Base-by-base conservation (phyloP, 495 filamentous ascomycete species). In the Staphylotrichum tortipilum region DNA sequence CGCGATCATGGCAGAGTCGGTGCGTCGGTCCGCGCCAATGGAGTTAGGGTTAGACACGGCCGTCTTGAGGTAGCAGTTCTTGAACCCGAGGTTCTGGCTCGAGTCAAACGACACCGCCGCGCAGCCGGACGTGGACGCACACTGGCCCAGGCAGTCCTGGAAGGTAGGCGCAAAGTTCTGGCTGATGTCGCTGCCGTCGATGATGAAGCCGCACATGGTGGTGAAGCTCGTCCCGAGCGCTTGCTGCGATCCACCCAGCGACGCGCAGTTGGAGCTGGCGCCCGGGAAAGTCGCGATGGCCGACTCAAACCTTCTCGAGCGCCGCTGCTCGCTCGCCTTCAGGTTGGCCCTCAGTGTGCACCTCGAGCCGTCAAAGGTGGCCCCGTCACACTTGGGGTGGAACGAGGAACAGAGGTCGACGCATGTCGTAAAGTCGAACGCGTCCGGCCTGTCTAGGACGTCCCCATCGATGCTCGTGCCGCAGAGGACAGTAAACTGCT, bases 41-140 rank as follows among this genome's bases (percentile, higher is more conserved):
- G 37, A 21, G 18, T 35, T 42, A n/a, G 47, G 7, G 29, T 61
- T 52, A 4, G 51, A 29, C 10, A 55, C 48, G 18, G 46, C 18
- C 3, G 57, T 55, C 46, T 69, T 69, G 37, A 69, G 45, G 28
- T 69, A 69, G 39, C 66, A 69, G 49, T 69, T 69, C 47, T 59
- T 66, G 52, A 69, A 69, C 26, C 66, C 66, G 15, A 62, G 44
- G 7, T 50, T 33, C 40, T 53, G 53, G 42, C 34, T 58, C 12
- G 62, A 43, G 30, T 69, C 66, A 31, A 59, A 69, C 3, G 55
- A 51, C 1, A 69, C 37, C 15, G 53, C 66, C 1, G 34, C 59
- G 35, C 66, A 69, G 10, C 50, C 58, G 1, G 48, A 26, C 3
- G 59, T 66, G 0, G 50, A 15, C 1, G 58, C 51, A 34, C 66